These are phyloP conservation scores for Panaeolus cyanescens DNA, from an alignment of 768 basidiomycete species.

Conservation along the genomic window DNA sequence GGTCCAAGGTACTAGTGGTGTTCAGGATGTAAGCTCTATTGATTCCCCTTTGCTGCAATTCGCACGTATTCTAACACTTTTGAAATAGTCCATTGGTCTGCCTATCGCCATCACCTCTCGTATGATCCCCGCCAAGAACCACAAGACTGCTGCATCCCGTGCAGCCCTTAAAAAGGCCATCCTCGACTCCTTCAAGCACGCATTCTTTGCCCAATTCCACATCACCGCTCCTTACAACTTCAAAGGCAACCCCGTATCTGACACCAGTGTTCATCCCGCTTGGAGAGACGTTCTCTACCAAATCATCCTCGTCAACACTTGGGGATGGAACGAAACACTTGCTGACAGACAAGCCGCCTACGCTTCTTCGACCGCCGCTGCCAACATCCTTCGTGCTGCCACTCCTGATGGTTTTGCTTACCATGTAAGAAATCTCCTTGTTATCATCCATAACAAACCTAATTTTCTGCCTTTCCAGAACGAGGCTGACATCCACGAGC, in stretches of 20 bases:
- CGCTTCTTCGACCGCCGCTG: not conserved
- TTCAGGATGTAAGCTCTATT: conserved; percentile 25
- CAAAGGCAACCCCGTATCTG: not conserved
- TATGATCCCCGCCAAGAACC: conserved; percentile 4
- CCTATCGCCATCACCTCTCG: conserved; percentile 4
- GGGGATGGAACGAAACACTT: conserved; percentile 1
- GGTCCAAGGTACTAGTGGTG: conserved; percentile 18
- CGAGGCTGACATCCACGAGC: conserved; percentile 7
- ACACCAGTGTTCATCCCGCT: conserved; percentile 3
- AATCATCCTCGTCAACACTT: conserved; percentile 6
- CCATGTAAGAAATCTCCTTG: not conserved
- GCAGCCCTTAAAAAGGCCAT: not conserved
- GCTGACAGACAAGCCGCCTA: conserved; percentile 1
- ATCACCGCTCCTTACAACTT: conserved; percentile 4
- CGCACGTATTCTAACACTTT: not conserved
- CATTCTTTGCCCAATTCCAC: conserved; percentile 4
- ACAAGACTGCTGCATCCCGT: not conserved
- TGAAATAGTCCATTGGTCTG: conserved; percentile 1
- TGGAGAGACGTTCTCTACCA: conserved; percentile 5
- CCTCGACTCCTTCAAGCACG: not conserved
- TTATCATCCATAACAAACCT: not conserved
- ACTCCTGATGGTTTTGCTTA: not conserved
- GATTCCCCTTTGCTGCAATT: not conserved
- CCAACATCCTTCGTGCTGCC: not conserved
- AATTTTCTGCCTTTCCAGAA: not conserved